Evolutionary conservation across 73 alveolate species (phyloP), one percentile per base, ranked within the genome.

Genomic region (Paramecium tetraurelia): DNA sequence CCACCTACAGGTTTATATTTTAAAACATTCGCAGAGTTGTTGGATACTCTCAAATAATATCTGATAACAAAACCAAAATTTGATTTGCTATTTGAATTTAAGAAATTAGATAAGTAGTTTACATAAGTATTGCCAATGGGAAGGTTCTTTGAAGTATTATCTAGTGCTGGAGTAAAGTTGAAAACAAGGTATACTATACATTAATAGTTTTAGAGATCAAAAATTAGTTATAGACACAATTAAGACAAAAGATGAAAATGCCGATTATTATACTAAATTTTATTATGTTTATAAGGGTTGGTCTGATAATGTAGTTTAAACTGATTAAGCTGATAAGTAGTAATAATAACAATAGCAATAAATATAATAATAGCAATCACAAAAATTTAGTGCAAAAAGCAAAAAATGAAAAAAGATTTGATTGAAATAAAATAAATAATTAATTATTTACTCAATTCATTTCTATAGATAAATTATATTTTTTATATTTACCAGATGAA

Each of bases 381-480:
- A 63, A 63, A 63, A 27, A 27, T 63, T 63, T 2, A 63, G 84
- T 63, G 27, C 24, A 63, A 63, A 63, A 33, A 16, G n/a, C 31
- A 63, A 63, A 63, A 63, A 63, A 33, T 63, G 84, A 63, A 14
- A 31, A 63, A 6, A 2, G 2, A 9, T 27, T 21, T 31, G 12
- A n/a, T 53, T 53, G 35, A 53, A 53, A 53, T 53, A 63, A 33
- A 63, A 63, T 63, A 63, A 31, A 31, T 63, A 63, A 63, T 59
- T 59, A 59, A 59, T 31, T 31, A 63, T 63, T 27, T 53, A 53
- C 46, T 75, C 87, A 75, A 75, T 38, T 75, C 87, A 75, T 75
- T 75, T 75, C 68, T 38, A 75, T 75, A 12, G 58, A 75, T 75
- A 75, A 75, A 75, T 75, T 75, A 38, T 75, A 38, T 75, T 75